Conservation (phyloP, 306 rosid genomes). For the Sophora flavescens region DNA sequence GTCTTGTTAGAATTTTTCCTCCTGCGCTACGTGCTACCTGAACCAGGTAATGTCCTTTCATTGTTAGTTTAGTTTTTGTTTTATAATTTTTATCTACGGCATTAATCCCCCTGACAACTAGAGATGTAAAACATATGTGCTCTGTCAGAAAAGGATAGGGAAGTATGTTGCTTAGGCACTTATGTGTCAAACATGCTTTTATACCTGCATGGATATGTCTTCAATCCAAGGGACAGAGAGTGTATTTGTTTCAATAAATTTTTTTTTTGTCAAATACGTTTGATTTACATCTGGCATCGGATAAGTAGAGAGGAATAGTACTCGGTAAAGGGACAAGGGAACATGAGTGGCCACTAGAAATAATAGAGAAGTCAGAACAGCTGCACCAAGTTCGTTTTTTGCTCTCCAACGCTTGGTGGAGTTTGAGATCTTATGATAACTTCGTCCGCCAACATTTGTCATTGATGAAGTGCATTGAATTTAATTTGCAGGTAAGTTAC, state of each 20-base stretch:
- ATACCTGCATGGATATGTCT: background rate
- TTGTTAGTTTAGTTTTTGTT: conserved; percentile 16
- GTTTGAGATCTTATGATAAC: background rate
- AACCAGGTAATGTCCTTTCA: conserved; percentile 35
- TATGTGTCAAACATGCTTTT: background rate
- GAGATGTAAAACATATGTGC: conserved; percentile 2
- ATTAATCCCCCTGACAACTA: background rate
- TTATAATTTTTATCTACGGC: conserved; percentile 16
- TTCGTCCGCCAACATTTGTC: background rate
- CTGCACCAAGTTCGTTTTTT: background rate
- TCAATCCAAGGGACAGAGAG: background rate
- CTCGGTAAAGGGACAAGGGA: background rate
- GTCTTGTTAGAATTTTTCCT: conserved; percentile 28
- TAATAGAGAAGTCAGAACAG: conserved; percentile 1
- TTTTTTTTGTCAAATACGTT: conserved; percentile 7
- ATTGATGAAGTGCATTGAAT: background rate
- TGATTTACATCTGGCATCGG: conserved; percentile 17
- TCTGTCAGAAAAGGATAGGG: conserved; percentile 7
- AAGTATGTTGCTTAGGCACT: background rate
- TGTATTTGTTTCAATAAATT: background rate
- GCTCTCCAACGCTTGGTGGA: background rate
- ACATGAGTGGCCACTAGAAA: background rate
- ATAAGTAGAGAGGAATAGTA: background rate
- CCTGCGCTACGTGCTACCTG: conserved; percentile 31
- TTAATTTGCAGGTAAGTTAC: background rate